A percentile compares a stretch with the other conserved stretches of the same genome.
Evolutionary conservation across 768 basidiomycete genomes (phyloP).

Genomic region (Suillus plorans): DNA sequence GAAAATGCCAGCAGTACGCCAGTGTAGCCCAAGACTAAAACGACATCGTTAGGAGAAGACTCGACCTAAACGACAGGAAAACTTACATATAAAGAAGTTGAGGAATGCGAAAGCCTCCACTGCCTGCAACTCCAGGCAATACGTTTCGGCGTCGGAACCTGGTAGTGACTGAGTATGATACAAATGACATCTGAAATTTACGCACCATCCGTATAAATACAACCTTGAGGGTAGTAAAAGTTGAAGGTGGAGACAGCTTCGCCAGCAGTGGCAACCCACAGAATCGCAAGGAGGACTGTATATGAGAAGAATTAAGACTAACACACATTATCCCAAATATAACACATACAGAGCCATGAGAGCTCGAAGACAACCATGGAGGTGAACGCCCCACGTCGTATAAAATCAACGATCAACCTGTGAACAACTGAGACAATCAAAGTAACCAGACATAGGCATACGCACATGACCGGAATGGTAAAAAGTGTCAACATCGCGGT

Average conservation of each 20-base stretch:
- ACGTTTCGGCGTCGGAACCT: conserved; percentile 13
- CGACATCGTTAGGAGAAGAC: not conserved
- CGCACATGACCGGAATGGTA: conserved; percentile 30
- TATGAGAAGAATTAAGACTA: not conserved
- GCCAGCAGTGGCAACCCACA: conserved; percentile 40
- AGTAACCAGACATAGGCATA: not conserved
- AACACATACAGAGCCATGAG: conserved; percentile 34
- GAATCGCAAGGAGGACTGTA: conserved; percentile 33
- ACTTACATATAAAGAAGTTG: conserved; percentile 34
- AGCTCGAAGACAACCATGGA: conserved; percentile 41
- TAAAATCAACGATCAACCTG: conserved; percentile 35
- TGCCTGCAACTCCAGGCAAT: conserved; percentile 31
- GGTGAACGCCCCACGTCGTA: conserved; percentile 36
- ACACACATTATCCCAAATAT: not conserved
- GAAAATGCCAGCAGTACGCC: conserved; percentile 23
- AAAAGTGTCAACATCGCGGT: conserved; percentile 27
- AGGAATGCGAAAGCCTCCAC: conserved; percentile 38
- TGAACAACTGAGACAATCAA: conserved; percentile 1
- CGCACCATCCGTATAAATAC: conserved; percentile 10
- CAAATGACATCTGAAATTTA: not conserved
- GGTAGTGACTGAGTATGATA: conserved; percentile 1
- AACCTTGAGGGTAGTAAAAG: conserved; percentile 12
- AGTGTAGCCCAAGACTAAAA: conserved; percentile 34
- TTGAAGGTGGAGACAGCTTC: conserved; percentile 17
- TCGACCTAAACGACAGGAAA: not conserved